Evolutionary conservation across 371 early-diverging fungal genomes (phyloP).

Genomic region (Apophysomyces elegans): DNA sequence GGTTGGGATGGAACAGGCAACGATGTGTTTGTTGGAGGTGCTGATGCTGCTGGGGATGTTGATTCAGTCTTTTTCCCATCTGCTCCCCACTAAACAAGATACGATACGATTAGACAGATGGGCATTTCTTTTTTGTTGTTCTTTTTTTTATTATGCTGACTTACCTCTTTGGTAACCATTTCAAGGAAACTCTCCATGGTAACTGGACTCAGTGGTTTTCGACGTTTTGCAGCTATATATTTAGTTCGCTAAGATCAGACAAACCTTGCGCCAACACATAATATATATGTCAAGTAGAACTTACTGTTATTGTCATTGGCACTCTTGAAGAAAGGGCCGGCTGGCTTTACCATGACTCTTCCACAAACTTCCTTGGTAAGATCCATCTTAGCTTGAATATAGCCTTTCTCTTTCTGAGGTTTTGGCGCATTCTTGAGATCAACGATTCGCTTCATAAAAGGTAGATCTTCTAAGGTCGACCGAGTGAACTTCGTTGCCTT

Average conservation of each 20-base stretch:
- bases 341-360: neutral
- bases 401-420: slow-evolving; percentile 1
- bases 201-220: neutral
- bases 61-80: neutral
- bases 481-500: slow-evolving; percentile 1
- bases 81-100: neutral
- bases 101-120: too few species aligned
- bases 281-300: neutral
- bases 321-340: neutral
- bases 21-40: neutral
- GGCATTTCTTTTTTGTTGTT: too few species aligned
- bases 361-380: slow-evolving; percentile 1
- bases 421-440: slow-evolving; percentile 1
- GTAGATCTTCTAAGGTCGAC: neutral
- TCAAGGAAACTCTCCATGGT: slow-evolving; percentile 5
- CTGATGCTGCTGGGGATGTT: neutral
- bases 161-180: slow-evolving; percentile 5
- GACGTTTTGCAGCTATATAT: neutral
- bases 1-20: neutral
- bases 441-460: neutral
- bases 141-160: neutral
- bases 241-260: neutral
- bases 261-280: neutral
- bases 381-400: slow-evolving; percentile 4
- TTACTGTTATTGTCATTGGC: neutral